Evolutionary conservation across 2,329 filamentous ascomycete genomes (phyloP), one percentile per base, ranked within the genome.

Genomic region (Ascochyta clinopodiicola): DNA sequence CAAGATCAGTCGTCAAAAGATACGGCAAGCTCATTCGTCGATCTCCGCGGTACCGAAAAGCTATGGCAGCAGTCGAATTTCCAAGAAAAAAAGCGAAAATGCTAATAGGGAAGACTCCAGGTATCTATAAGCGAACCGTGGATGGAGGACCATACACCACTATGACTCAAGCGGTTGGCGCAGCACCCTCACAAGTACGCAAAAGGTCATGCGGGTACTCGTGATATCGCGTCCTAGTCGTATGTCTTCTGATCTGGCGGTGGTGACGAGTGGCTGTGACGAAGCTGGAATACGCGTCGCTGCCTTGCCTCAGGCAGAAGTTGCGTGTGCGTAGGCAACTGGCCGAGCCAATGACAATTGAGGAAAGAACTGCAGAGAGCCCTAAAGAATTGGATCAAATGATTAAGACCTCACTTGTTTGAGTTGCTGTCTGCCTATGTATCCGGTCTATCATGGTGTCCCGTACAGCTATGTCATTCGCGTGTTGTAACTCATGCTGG

Each of bases 291-390:
- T 49, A 46, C 44, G 51, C 32, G 44, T 40, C 22, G 39, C n/a
- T 48, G 39, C 44, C 51, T n/a, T 44, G 51, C 44, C 51, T 54
- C 34, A 48, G 44, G 51, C 51, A 48, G 51, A 35, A 21, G 38
- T 4, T 2, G 27, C 8, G 22, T 24, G 15, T 22, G 39, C 35
- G 13, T 17, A n/a, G 13, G 6, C 7, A 35, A 7, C 5, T n/a
- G 7, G 10, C 31, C 27, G 15, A 46, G 9, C 36, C 19, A 38
- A 38, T 24, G 10, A 22, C 10, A 5, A 13, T 38, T 6, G 36
- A 17, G 4, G 4, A 15, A n/a, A 21, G 10, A 6, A 10, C 5
- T 19, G 19, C 8, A 38, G 6, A 22, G 9, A 38, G 19, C 27
- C 4, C 4, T 21, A 5, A 29, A 35, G 37, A n/a, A 21, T 32